Percentiles rank a stretch among this genome's conserved stretches.
Evolutionary conservation across 306 rosid species (phyloP).

Genomic region (Cucurbita pepo): DNA sequence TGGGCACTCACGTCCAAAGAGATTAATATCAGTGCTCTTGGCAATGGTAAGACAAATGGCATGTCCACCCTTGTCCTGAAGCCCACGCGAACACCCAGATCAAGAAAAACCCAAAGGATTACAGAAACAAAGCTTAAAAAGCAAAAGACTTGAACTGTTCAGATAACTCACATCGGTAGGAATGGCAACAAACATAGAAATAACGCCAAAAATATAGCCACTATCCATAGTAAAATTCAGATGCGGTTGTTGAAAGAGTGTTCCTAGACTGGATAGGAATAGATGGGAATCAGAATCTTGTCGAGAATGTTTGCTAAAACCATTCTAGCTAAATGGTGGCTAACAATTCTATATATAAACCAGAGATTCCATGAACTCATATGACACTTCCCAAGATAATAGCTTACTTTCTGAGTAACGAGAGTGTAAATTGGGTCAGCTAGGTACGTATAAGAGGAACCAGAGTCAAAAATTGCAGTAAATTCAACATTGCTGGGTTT

Average conservation of each 20-base stretch:
- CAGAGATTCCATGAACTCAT: neutral
- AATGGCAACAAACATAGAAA: slow-evolving; percentile 9
- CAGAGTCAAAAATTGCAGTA: slow-evolving; percentile 59
- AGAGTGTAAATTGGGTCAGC: slow-evolving; percentile 52
- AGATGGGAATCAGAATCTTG: neutral
- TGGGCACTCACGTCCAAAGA: slow-evolving; percentile 74
- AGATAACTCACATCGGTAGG: slow-evolving; percentile 9
- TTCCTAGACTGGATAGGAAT: slow-evolving; percentile 27
- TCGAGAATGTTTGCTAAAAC: no score
- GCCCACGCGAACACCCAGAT: neutral
- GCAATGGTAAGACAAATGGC: slow-evolving; percentile 37
- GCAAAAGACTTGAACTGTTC: no score
- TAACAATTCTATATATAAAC: neutral
- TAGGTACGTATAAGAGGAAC: slow-evolving; percentile 65
- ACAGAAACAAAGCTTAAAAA: neutral
- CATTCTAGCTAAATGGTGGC: no score
- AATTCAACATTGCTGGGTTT: slow-evolving; percentile 25
- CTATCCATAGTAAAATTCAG: slow-evolving; percentile 64
- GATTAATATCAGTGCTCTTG: slow-evolving; percentile 36
- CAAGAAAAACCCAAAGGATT: no score
- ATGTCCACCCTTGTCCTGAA: slow-evolving; percentile 18
- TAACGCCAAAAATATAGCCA: slow-evolving; percentile 29
- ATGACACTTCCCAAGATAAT: neutral
- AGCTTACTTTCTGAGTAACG: slow-evolving; percentile 41
- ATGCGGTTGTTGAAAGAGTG: slow-evolving; percentile 7